Base-by-base conservation (phyloP, 169 alveolate species). In the Plasmodium ovale region DNA sequence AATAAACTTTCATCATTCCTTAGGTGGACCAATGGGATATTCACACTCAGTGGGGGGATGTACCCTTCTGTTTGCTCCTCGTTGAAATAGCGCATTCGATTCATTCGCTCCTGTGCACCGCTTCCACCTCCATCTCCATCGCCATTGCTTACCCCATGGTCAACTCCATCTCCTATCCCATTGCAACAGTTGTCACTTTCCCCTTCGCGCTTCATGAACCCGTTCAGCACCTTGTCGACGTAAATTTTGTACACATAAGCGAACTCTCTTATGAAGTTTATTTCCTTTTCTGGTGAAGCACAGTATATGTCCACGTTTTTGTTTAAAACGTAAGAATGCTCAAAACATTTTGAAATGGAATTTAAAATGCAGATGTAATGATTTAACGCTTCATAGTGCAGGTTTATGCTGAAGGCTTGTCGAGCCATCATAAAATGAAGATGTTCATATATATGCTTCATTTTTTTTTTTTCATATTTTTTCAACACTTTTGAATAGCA, bases 401-500 rank as follows among this genome's bases (percentile, higher is more conserved):
- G 73, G 12, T 72, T 73, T 14, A 90, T 73, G 12, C 92, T 74
- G 72, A 85, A 91, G 12, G 92, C 89, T 54, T 91, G 94, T 3
- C 94, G 37, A 33, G 94, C 94, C 92, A 91, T 91, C 77, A 87
- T 91, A 70, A 91, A 91, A 42, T 88, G 94, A 16, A 91, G 47
- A 69, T 91, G 94, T 47, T 87, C 92, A 37, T 79, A 37, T n/a
- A 91, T 72, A 60, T 87, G 92, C 16, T 73, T 89, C 94, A 89
- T 87, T 53, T 79, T 77, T 56, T 49, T 44, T 59, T 77, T 65
- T 67, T 85, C 92, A 67, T 87, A 91, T 49, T 58, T 79, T 27
- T 72, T 67, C 33, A 73, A 53, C 25, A 87, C 92, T 19, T 58
- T 60, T 21, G 87, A 70, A 74, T 91, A 91, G 58, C 94, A 91